Evolutionary conservation across 345 rosid species (phyloP), one percentile per base, ranked within the genome.

Genomic region (Melastoma malabathricum): DNA sequence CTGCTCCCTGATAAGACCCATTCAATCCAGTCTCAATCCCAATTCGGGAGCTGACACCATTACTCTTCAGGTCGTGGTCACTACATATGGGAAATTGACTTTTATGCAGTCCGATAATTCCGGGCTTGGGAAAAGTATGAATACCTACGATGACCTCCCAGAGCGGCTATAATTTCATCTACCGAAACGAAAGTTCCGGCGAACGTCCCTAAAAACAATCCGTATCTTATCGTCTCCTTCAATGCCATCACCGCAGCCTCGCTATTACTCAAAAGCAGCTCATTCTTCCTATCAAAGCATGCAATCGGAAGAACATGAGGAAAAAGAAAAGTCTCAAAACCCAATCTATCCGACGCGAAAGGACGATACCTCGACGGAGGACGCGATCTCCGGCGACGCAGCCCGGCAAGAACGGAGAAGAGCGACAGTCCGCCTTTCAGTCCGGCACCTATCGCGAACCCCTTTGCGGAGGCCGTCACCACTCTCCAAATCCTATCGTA

Each of bases 361-460:
- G 18, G 13, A 43, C n/a, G 18, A 47, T 61, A 81, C 95, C 81
- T 71, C 0, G 54, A 20, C 16, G 72, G 58, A 56, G 65, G 44
- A 19, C 78, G 58, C 56, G 65, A 72, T 60, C 71, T 74, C 54
- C 76, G 67, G 47, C 98, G 87, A 19, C 76, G 72, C 62, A 83
- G 70, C 44, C 92, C 75, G 53, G 77, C 72, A 6, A 90, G 68
- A 68, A 86, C 62, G 3, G 94, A 77, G 73, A 90, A 90, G 59
- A 90, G 64, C 52, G 86, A 81, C 16, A 90, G 68, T 57, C 98
- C 98, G 16, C 98, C 98, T 80, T 86, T 86, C 44, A 90, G 71
- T 27, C 98, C 98, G 15, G 96, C 86, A 52, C 98, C 98, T 34
- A 90, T 82, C 20, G 96, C 75, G 78, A 86, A 90, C 44, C 94